phyloP scores from a whole-genome alignment of 2,329 filamentous ascomycete species.

The Aspergillus neoniger region DNA sequence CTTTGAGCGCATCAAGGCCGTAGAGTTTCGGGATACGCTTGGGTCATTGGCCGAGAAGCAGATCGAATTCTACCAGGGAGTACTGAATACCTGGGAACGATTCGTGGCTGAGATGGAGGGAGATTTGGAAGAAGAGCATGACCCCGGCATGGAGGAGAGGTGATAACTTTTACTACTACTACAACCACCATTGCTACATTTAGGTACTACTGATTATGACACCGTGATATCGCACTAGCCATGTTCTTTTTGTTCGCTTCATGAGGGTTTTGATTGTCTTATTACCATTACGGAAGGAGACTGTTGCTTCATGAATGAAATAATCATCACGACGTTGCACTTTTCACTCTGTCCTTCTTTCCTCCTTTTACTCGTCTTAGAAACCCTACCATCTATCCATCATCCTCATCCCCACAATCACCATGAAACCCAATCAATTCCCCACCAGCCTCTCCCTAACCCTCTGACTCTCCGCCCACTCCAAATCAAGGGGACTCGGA shows the following conservation, averaged over 20 bases:
- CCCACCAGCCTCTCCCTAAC: slow-evolving; percentile 15
- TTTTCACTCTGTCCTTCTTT: background rate
- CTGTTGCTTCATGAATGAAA: slow-evolving; percentile 1
- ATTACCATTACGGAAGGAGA: background rate
- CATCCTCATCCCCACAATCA: too few species aligned
- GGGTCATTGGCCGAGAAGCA: slow-evolving; percentile 82
- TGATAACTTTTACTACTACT: background rate
- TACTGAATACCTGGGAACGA: slow-evolving; percentile 80
- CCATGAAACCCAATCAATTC: background rate
- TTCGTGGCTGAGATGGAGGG: slow-evolving; percentile 88
- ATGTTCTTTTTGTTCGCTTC: background rate
- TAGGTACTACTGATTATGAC: slow-evolving; percentile 1
- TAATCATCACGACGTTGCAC: background rate
- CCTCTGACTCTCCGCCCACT: slow-evolving; percentile 28
- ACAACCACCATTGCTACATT: background rate
- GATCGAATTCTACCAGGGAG: slow-evolving; percentile 79
- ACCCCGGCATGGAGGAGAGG: background rate
- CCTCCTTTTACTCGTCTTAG: background rate
- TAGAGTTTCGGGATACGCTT: slow-evolving; percentile 87
- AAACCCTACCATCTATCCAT: too few species aligned
- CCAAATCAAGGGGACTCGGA: slow-evolving; percentile 31
- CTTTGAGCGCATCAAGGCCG: slow-evolving; percentile 94
- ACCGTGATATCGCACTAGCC: slow-evolving; percentile 1
- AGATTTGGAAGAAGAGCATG: slow-evolving; percentile 44
- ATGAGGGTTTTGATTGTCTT: background rate